Evolutionary conservation across 176 grass and related monocot genomes (phyloP), one percentile per base, ranked within the genome.

Genomic region (Bonia amplexicaulis): DNA sequence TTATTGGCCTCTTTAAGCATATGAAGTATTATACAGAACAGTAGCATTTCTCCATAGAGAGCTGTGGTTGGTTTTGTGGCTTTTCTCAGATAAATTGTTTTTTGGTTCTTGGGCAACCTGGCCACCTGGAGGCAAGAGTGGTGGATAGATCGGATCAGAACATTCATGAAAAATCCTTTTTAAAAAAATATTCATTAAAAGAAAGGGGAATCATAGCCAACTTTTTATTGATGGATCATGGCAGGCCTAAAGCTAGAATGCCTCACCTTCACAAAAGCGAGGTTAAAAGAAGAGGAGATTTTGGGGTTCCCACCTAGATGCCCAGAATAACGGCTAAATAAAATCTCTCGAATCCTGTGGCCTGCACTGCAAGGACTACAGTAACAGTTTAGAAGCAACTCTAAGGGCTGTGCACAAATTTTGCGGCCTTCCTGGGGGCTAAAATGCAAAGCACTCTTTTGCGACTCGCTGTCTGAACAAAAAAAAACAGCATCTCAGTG

Each of bases 201-300:
- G 35, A 29, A 14, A 14, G 74, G 3, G 17, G 40, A 26, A 78
- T 85, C 82, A 82, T 85, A 73, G 66, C 29, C 14, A 73, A 58
- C 86, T 41, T 88, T 85, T 61, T 45, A 84, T 87, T 84, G 52
- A 87, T 87, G 85, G 85, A 91, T 91, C 85, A 91, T 84, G 85
- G 53, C 85, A 84, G 89, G 37, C 81, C 69, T 87, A 87, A 84
- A 85, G 74, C 79, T 44, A 78, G 84, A 90, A 37, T 42, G 69
- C 51, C 13, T 69, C 46, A 79, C 2, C 76, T 80, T 70, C 74
- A 37, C 76, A 69, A 84, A 91, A 70, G 75, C n/a, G 4, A 65
- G 35, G 31, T n/a, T 75, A n/a, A 66, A 31, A 51, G 31, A 55
- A 31, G 17, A 12, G 1, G 6, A 51, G 67, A 74, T 37, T 64